Percentiles rank a stretch among this genome's conserved stretches.
These are phyloP conservation scores for Fusarium luffae DNA, from an alignment of 2,329 filamentous ascomycete species.

Conservation along the genomic window DNA sequence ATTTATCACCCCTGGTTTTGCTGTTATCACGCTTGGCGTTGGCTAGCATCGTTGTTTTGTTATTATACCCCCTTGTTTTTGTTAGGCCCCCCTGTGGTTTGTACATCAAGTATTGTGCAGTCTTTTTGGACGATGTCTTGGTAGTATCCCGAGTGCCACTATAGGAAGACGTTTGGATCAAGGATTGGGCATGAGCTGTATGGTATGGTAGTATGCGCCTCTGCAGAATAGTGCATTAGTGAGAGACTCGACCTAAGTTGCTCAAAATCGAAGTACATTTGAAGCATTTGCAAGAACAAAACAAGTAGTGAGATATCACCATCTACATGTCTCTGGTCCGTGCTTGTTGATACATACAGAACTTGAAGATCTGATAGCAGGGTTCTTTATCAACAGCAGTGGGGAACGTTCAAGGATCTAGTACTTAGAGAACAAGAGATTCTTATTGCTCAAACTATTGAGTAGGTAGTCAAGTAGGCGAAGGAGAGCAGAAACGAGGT, in stretches of 20 bases:
- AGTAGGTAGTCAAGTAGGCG: neutral
- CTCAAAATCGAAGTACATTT: conserved; percentile 13
- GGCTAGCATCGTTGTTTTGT: conserved; percentile 38
- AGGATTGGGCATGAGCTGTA: conserved; percentile 1
- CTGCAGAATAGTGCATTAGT: conserved; percentile 5
- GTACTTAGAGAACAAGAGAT: neutral
- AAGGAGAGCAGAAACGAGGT: neutral
- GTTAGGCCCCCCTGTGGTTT: conserved; percentile 10
- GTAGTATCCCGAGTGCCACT: neutral
- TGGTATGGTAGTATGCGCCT: conserved; percentile 2
- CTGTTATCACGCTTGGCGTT: conserved; percentile 26
- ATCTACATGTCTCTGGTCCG: neutral
- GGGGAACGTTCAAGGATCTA: neutral
- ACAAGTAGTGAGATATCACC: neutral
- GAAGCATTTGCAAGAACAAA: neutral
- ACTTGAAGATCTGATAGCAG: neutral
- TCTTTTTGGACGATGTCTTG: neutral
- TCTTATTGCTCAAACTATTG: neutral
- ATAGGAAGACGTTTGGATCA: conserved; percentile 5
- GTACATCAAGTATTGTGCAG: conserved; percentile 1
- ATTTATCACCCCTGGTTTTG: conserved; percentile 15
- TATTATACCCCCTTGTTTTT: conserved; percentile 43
- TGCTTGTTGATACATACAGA: neutral
- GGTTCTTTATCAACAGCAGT: neutral
- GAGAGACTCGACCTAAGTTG: conserved; percentile 4